phyloP scores from a whole-genome alignment of 225 moss, liverwort and hornwort genomes.

The Antitrichia curtipendula region DNA sequence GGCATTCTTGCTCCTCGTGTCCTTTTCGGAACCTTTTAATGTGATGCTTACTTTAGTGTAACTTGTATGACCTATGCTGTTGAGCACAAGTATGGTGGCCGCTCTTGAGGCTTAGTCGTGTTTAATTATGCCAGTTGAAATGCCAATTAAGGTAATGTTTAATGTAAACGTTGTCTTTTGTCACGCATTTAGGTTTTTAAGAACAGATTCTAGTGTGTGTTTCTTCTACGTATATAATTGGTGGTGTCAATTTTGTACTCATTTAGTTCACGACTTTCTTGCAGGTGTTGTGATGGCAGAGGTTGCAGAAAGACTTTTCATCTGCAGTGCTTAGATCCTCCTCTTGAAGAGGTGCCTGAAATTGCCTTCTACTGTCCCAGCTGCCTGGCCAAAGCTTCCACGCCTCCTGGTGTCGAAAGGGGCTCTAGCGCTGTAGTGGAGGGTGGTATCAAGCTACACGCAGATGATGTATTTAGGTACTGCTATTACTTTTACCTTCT shows the following conservation, averaged over 20 bases:
- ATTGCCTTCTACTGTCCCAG: constrained; percentile 22
- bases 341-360: constrained; percentile 14
- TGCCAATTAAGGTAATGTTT: neutral
- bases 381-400: constrained; percentile 2
- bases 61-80: neutral
- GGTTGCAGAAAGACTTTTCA: constrained; percentile 37
- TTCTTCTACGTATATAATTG: neutral
- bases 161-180: neutral
- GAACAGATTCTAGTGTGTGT: neutral
- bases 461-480: constrained; percentile 11
- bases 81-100: neutral
- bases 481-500: neutral
- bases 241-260: neutral
- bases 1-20: neutral
- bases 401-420: neutral
- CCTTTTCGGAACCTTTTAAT: neutral
- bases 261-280: neutral
- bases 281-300: constrained; percentile 35
- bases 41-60: neutral
- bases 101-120: neutral
- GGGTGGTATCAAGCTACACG: neutral
- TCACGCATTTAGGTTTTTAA: neutral
- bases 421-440: neutral
- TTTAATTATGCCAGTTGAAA: neutral
- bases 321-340: constrained; percentile 32